phyloP scores from a whole-genome alignment of 140 eudicot genomes.

The Anethum foeniculum region DNA sequence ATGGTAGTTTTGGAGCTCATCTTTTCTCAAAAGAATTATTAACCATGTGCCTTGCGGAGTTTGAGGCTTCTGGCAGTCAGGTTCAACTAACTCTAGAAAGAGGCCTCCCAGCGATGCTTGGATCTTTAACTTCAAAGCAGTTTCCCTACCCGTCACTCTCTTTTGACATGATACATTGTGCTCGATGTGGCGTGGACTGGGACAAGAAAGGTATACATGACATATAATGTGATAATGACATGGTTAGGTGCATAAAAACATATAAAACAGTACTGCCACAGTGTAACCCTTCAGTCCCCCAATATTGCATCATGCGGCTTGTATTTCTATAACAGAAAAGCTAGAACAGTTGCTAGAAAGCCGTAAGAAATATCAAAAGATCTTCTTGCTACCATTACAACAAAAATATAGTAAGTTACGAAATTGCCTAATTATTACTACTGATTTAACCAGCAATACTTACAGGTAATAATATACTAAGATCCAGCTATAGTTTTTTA shows the following conservation, averaged over 20 bases:
- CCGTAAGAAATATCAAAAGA: neutral
- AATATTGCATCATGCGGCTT: neutral
- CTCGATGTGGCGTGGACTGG: slow-evolving; percentile 78
- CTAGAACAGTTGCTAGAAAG: neutral
- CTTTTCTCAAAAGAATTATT: slow-evolving; percentile 57
- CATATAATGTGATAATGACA: neutral
- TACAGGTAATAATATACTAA: neutral
- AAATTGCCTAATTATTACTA: neutral
- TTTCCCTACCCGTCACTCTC: slow-evolving; percentile 90
- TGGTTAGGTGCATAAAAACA: slow-evolving; percentile 2
- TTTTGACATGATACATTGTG: slow-evolving; percentile 92
- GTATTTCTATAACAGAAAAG: neutral
- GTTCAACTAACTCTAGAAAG: slow-evolving; percentile 91
- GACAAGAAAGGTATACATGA: slow-evolving; percentile 66
- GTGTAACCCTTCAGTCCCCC: neutral
- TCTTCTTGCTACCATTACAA: neutral
- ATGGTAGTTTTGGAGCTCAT: slow-evolving; percentile 97
- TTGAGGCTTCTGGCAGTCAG: slow-evolving; percentile 97
- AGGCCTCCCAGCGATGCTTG: slow-evolving; percentile 96
- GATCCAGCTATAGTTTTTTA: neutral
- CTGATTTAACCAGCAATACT: neutral
- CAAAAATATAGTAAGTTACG: neutral
- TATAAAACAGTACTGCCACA: neutral
- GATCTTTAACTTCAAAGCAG: slow-evolving; percentile 69
- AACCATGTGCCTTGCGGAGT: slow-evolving; percentile 90